Evolutionary conservation across 305 asterid species (phyloP).

Genomic region (Ilex paraguariensis): DNA sequence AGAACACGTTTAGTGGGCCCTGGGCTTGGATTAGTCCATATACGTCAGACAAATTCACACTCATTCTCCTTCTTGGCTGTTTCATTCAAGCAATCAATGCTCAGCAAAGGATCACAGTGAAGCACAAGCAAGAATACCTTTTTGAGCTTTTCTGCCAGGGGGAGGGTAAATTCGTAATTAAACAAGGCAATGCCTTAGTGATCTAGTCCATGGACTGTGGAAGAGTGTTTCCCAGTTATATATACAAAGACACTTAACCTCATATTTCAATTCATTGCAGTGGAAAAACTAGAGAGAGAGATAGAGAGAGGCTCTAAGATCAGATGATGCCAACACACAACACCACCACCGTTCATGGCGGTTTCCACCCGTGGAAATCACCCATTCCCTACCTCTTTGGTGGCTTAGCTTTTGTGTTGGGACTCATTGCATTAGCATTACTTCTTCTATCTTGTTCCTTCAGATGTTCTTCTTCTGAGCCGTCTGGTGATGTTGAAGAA

Average conservation of each 20-base stretch:
- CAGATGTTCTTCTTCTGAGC: neutral
- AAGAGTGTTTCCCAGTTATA: neutral
- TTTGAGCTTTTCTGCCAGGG: neutral
- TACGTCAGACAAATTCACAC: too few relatives aligned
- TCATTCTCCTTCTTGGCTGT: too few relatives aligned
- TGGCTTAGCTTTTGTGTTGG: constrained; percentile 9
- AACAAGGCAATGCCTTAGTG: neutral
- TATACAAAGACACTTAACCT: neutral
- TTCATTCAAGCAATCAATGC: too few relatives aligned
- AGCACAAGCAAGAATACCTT: neutral
- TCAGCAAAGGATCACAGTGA: neutral
- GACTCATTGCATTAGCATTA: constrained; percentile 11
- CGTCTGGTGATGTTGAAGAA: neutral
- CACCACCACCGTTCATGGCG: neutral
- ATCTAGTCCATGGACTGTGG: neutral
- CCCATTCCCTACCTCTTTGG: constrained; percentile 18
- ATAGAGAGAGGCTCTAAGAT: neutral
- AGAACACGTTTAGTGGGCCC: too few relatives aligned
- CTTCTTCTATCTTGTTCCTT: constrained; percentile 9
- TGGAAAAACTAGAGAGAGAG: neutral
- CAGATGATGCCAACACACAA: neutral
- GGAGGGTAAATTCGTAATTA: neutral
- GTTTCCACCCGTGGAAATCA: constrained; percentile 7
- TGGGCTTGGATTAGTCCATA: too few relatives aligned
- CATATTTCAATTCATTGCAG: neutral